Evolutionary conservation across 129 eudicot genomes (phyloP), one percentile per base, ranked within the genome.

Genomic region (Logfia minima): DNA sequence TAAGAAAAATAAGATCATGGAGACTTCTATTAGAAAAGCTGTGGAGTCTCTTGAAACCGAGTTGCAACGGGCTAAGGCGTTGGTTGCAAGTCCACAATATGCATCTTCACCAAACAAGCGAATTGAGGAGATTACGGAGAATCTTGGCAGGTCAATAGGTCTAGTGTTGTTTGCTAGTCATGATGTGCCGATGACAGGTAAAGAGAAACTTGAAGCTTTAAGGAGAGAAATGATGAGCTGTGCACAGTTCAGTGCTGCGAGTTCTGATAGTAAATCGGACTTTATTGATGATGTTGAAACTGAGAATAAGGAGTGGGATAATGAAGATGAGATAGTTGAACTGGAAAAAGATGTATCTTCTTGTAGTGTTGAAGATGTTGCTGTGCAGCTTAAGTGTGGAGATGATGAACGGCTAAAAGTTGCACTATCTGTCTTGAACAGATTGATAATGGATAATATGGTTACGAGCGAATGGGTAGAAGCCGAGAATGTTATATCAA

Each of bases 71-170:
- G 96, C 98, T n/a, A 87, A 86, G 63, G 81, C 70, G n/a, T 80
- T 79, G 69, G 71, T 88, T 22, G 78, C 77, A 21, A 83, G 87
- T 61, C 85, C 85, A 0, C 81, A 53, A 22, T 17, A 61, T 22
- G 72, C 61, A 0, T 83, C 86, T 22, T 82, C 93, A 8, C 97
- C 90, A 1, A 61, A 78, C 19, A 87, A 88, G 63, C 76, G 83
- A 8, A 70, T 90, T 3, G 91, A 90, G 62, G 80, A 81, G 17
- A 80, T 93, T 24, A 79, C 87, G 0, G 90, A 88, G 43, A 91
- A 88, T 83, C 86, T 93, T 6, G 98, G 96, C 16, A 79, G 98
- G 71, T 90, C 96, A 0, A 81, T 93, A 70, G 98, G 98, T 56
- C 96, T 93, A 56, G 89, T 90, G 29, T 74, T 93, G 26, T 93